Conservation (phyloP, 345 rosid species). For the Brassica juncea region DNA sequence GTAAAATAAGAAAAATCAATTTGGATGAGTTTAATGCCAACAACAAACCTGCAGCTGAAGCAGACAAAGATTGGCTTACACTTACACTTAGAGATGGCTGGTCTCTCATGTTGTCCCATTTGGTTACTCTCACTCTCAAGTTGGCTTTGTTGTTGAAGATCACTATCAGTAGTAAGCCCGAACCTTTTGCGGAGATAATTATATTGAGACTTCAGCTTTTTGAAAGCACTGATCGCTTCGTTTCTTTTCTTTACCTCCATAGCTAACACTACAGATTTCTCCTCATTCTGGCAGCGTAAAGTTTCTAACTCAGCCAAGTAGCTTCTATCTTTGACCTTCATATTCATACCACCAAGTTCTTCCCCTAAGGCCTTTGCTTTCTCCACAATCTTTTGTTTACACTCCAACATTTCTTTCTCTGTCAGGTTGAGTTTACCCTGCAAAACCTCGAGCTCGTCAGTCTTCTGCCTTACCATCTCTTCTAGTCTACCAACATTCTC, state of each 20-base stretch:
- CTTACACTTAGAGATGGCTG: slow-evolving; percentile 44
- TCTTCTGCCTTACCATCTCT: slow-evolving; percentile 45
- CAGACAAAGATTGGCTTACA: no score
- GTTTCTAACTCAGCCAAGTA: slow-evolving; percentile 40
- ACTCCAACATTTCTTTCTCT: slow-evolving; percentile 36
- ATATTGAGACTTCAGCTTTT: slow-evolving; percentile 69
- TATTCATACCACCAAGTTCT: slow-evolving; percentile 45
- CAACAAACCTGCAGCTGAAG: slow-evolving; percentile 17
- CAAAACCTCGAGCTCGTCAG: slow-evolving; percentile 43
- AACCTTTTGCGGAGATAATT: slow-evolving; percentile 52
- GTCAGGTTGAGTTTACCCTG: slow-evolving; percentile 46
- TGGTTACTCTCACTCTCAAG: slow-evolving; percentile 46
- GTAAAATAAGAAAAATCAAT: slow-evolving; percentile 19
- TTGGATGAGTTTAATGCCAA: not conserved
- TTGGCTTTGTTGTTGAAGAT: slow-evolving; percentile 31
- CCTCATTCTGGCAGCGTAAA: slow-evolving; percentile 47
- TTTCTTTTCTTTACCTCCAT: slow-evolving; percentile 51
- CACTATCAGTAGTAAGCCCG: slow-evolving; percentile 54
- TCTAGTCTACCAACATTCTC: slow-evolving; percentile 48
- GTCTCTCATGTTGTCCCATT: slow-evolving; percentile 39
- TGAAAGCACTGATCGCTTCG: slow-evolving; percentile 47
- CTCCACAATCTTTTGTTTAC: slow-evolving; percentile 38
- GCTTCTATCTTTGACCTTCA: slow-evolving; percentile 33
- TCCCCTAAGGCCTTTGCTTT: slow-evolving; percentile 50
- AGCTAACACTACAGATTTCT: slow-evolving; percentile 47